phyloP scores from a whole-genome alignment of 2,329 filamentous ascomycete species.

The Simplicillium sp. region DNA sequence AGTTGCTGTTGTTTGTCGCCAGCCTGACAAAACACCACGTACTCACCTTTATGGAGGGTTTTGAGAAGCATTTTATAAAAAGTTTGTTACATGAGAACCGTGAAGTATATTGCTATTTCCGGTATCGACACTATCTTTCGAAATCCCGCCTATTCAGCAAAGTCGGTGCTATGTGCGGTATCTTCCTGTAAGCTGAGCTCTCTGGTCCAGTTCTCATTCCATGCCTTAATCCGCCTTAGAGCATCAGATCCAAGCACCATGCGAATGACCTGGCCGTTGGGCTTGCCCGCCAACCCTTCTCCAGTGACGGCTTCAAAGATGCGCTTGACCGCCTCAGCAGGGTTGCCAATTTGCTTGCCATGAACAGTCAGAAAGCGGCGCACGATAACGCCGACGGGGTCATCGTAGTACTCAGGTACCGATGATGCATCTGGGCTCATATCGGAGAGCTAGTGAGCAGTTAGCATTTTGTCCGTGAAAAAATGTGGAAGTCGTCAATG shows the following conservation, averaged over 20 bases:
- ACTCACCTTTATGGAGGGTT: no score
- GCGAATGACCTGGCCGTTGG: conserved; percentile 1
- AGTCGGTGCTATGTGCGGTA: neutral
- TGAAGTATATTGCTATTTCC: no score
- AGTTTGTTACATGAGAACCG: no score
- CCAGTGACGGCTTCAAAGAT: conserved; percentile 44
- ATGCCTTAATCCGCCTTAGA: neutral
- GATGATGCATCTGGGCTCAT: conserved; percentile 11
- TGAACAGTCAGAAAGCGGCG: conserved; percentile 14
- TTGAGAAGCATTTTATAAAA: no score
- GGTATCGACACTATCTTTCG: no score
- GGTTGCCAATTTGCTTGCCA: conserved; percentile 35
- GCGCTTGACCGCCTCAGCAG: conserved; percentile 32
- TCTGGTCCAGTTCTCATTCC: neutral
- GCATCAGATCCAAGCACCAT: conserved; percentile 1
- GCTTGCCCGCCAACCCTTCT: conserved; percentile 17
- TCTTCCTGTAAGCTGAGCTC: neutral
- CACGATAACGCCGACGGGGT: conserved; percentile 14
- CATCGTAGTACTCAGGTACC: conserved; percentile 17
- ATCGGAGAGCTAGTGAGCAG: neutral
- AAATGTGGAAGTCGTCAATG: neutral
- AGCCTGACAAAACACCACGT: no score
- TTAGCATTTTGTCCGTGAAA: neutral
- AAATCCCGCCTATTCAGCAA: no score
- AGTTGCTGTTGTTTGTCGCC: no score